These are phyloP conservation scores for Tephrocybe sp. DNA, from an alignment of 768 basidiomycete genomes.

Conservation along the genomic window DNA sequence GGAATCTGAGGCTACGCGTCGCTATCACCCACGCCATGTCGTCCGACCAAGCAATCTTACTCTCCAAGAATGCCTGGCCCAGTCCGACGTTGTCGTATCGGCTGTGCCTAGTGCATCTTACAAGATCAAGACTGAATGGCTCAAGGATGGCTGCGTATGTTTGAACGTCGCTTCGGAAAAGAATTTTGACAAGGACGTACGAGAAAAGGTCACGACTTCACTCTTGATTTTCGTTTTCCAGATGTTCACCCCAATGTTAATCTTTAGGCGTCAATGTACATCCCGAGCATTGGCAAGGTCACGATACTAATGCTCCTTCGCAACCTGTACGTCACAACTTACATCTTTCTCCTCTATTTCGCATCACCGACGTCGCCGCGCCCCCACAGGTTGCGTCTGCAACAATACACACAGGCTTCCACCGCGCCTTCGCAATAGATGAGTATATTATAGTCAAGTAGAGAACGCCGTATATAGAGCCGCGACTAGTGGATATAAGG, in stretches of 20 bases:
- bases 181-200: constrained; percentile 92
- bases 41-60: constrained; percentile 67
- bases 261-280: constrained; percentile 82
- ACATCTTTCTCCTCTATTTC: constrained; percentile 1
- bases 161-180: constrained; percentile 93
- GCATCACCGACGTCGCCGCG: neutral
- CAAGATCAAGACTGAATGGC: constrained; percentile 83
- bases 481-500: constrained; percentile 20
- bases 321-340: constrained; percentile 66
- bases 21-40: constrained; percentile 83
- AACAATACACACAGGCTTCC: constrained; percentile 44
- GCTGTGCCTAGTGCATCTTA: constrained; percentile 86
- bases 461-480: constrained; percentile 25
- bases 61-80: constrained; percentile 74
- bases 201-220: constrained; percentile 67
- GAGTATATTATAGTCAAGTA: constrained; percentile 28
- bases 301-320: constrained; percentile 97
- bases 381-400: constrained; percentile 50
- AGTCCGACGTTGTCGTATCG: constrained; percentile 91
- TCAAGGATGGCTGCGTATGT: constrained; percentile 94
- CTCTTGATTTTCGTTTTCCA: neutral
- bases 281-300: constrained; percentile 96
- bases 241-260: neutral
- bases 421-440: constrained; percentile 25
- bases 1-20: constrained; percentile 37